Percentiles rank a stretch among this genome's conserved stretches.
Evolutionary conservation across 1,284 basidiomycete genomes (phyloP).

Genomic region (Mycena sp.): DNA sequence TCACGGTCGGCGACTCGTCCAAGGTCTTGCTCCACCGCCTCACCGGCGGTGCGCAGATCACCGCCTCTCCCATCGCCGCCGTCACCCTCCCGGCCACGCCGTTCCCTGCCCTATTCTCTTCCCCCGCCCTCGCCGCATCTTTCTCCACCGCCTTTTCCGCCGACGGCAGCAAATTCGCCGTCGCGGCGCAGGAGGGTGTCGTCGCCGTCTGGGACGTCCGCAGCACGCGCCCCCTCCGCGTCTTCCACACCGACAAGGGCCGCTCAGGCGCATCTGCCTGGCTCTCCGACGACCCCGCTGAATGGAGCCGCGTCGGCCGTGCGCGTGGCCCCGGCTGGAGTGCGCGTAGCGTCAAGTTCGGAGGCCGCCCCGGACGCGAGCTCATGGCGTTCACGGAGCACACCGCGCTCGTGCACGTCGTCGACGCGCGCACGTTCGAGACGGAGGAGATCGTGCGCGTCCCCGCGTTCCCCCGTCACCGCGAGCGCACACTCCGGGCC

Average conservation of each 20-base stretch:
- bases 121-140: conserved; percentile 68
- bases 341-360: conserved; percentile 82
- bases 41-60: conserved; percentile 62
- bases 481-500: conserved; percentile 27
- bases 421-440: conserved; percentile 85
- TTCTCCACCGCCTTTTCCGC: conserved; percentile 87
- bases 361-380: conserved; percentile 65
- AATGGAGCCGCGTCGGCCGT: conserved; percentile 67
- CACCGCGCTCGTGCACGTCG: conserved; percentile 75
- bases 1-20: conserved; percentile 88
- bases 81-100: conserved; percentile 63
- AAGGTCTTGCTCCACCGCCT: conserved; percentile 82
- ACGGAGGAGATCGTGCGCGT: conserved; percentile 75
- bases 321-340: conserved; percentile 78
- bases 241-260: conserved; percentile 65
- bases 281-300: conserved; percentile 70
- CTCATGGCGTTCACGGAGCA: conserved; percentile 90
- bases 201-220: conserved; percentile 85
- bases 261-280: conserved; percentile 49
- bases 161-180: conserved; percentile 85
- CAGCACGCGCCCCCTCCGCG: conserved; percentile 73
- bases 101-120: conserved; percentile 43
- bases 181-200: conserved; percentile 87
- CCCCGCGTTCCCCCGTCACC: conserved; percentile 47
- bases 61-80: conserved; percentile 65